A percentile compares a stretch with the other conserved stretches of the same genome.
Evolutionary conservation across 768 basidiomycete genomes (phyloP).

Genomic region (Leccinum olivaceopallidum): DNA sequence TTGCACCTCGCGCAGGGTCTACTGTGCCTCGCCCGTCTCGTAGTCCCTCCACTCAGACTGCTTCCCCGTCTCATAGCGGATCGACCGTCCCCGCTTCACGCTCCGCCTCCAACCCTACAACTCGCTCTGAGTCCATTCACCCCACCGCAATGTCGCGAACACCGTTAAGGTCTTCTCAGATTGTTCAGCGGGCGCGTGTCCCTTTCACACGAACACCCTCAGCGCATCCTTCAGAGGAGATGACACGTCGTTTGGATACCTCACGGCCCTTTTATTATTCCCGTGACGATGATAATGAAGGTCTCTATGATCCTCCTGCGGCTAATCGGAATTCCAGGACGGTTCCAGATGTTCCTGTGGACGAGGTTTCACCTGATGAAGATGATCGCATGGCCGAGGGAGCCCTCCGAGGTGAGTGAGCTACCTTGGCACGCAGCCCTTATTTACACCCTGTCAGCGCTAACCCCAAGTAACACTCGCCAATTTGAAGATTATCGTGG

Average conservation of each 20-base stretch:
- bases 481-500: neutral
- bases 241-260: neutral
- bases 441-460: neutral
- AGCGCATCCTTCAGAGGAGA: neutral
- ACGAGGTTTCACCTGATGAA: neutral
- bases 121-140: neutral
- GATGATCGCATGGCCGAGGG: neutral
- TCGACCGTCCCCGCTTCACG: neutral
- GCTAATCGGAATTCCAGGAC: neutral
- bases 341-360: neutral
- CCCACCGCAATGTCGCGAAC: neutral
- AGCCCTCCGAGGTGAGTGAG: neutral
- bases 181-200: neutral
- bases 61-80: neutral
- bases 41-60: neutral
- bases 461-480: too few species aligned
- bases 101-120: neutral
- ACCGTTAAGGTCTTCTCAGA: neutral
- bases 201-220: neutral
- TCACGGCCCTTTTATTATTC: neutral
- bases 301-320: neutral
- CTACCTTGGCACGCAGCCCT: neutral
- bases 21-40: neutral
- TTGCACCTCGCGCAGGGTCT: neutral
- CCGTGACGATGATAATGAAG: neutral